Percentiles rank a stretch among this genome's conserved stretches.
Evolutionary conservation across 2,329 filamentous ascomycete genomes (phyloP).

Genomic region (Colletotrichum aenigma): DNA sequence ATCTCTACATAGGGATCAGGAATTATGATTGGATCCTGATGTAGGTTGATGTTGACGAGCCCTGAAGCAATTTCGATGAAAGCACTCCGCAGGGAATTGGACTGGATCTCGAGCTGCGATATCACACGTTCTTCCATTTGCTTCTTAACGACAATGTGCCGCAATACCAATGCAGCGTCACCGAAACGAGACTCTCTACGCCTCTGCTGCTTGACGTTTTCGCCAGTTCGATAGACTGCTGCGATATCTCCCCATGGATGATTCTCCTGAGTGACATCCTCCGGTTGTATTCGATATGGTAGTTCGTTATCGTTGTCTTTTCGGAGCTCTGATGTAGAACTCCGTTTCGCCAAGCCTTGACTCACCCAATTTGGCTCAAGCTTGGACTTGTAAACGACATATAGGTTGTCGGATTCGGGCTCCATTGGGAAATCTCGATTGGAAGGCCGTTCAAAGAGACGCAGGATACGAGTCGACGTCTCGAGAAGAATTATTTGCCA

Average conservation of each 20-base stretch:
- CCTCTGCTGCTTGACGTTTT: not conserved
- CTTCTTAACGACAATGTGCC: not conserved
- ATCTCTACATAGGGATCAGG: not conserved
- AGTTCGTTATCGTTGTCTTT: not conserved
- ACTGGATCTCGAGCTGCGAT: not conserved
- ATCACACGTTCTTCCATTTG: not conserved
- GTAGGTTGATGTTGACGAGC: not conserved
- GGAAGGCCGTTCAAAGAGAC: too few relatives aligned
- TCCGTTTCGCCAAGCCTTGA: too few relatives aligned
- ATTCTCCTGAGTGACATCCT: not conserved
- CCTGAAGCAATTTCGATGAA: not conserved
- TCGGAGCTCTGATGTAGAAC: accelerated
- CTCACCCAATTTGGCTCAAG: not conserved
- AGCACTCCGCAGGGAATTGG: not conserved
- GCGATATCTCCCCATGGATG: not conserved
- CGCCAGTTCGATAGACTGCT: not conserved
- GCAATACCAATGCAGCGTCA: not conserved
- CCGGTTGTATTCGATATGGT: not conserved
- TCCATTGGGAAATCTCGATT: too few relatives aligned
- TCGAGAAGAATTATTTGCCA: too few relatives aligned
- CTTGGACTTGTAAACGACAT: not conserved
- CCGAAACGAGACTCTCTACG: not conserved
- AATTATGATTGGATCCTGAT: not conserved
- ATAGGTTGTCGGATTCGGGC: too few relatives aligned
- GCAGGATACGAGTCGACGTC: too few relatives aligned